Conservation (phyloP, 2,329 filamentous ascomycete genomes). For the Claviceps africana region DNA sequence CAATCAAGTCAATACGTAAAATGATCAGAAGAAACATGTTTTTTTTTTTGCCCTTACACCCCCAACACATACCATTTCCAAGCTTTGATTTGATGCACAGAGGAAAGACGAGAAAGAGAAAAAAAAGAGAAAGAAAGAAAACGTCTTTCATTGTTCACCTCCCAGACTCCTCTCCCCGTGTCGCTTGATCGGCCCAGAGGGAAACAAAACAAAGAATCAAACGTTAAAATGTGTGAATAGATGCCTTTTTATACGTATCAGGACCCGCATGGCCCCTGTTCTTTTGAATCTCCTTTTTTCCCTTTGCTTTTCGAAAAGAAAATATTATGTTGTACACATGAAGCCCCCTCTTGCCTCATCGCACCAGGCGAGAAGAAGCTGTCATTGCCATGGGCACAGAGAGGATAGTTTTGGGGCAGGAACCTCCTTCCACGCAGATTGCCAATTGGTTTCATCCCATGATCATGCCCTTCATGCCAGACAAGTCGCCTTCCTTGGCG, state of each 20-base stretch:
- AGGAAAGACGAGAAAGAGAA: too few species aligned
- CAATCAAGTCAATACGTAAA: too few species aligned
- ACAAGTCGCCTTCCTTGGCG: constrained; percentile 93
- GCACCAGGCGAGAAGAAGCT: not conserved
- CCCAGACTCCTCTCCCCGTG: not conserved
- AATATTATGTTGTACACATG: constrained; percentile 6
- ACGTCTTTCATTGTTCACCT: not conserved
- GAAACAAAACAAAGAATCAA: not conserved
- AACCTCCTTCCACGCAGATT: not conserved
- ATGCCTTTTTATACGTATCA: constrained; percentile 4
- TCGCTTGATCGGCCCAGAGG: not conserved
- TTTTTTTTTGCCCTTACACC: not conserved
- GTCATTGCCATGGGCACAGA: not conserved
- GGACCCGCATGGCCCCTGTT: not conserved
- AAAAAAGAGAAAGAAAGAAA: not conserved
- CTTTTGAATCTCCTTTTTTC: not conserved
- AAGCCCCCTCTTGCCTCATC: not conserved
- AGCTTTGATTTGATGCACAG: not conserved
- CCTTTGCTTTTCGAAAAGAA: not conserved
- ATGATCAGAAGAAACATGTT: too few species aligned
- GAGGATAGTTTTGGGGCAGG: not conserved
- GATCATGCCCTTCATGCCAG: constrained; percentile 62
- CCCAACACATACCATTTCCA: constrained; percentile 1
- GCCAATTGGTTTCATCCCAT: constrained; percentile 40
- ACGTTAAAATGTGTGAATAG: not conserved